Evolutionary conservation across 2,329 filamentous ascomycete genomes (phyloP).

Genomic region (Lecanosticta acicola): DNA sequence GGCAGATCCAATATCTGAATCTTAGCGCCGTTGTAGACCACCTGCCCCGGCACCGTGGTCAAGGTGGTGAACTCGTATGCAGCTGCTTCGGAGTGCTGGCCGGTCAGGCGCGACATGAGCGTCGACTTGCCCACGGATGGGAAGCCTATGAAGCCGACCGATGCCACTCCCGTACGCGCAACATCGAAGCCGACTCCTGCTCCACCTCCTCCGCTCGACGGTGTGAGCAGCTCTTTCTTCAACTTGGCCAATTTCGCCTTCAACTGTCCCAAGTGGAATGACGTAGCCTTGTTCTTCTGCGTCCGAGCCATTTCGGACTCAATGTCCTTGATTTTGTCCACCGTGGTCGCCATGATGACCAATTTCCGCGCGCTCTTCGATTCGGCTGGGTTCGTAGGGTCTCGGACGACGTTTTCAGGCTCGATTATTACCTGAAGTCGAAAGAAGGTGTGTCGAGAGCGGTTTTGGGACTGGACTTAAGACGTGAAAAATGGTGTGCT

Average conservation of each 20-base stretch:
- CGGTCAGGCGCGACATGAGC: conserved; percentile 88
- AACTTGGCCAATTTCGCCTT: conserved; percentile 98
- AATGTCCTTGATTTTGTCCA: conserved; percentile 98
- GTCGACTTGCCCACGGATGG: conserved; percentile 98
- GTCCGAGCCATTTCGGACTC: conserved; percentile 97
- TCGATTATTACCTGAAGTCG: not conserved
- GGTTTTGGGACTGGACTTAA: too few relatives aligned
- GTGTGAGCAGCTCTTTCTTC: conserved; percentile 90
- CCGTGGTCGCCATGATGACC: conserved; percentile 78
- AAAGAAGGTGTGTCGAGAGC: not conserved
- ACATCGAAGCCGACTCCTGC: conserved; percentile 87
- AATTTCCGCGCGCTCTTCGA: not conserved
- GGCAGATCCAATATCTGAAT: conserved; percentile 98
- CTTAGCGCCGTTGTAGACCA: conserved; percentile 92
- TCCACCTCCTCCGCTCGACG: conserved; percentile 74
- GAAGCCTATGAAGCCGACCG: conserved; percentile 96
- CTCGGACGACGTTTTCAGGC: too few relatives aligned
- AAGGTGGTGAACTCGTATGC: conserved; percentile 98
- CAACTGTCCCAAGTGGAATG: conserved; percentile 59
- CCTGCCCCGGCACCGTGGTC: conserved; percentile 93
- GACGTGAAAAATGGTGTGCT: too few relatives aligned
- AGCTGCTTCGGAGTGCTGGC: conserved; percentile 93
- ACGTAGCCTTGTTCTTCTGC: conserved; percentile 58
- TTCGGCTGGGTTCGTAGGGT: not conserved
- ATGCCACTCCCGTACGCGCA: conserved; percentile 92